Evolutionary conservation across 1,284 basidiomycete genomes (phyloP).

Genomic region (Moesziomyces sp.): DNA sequence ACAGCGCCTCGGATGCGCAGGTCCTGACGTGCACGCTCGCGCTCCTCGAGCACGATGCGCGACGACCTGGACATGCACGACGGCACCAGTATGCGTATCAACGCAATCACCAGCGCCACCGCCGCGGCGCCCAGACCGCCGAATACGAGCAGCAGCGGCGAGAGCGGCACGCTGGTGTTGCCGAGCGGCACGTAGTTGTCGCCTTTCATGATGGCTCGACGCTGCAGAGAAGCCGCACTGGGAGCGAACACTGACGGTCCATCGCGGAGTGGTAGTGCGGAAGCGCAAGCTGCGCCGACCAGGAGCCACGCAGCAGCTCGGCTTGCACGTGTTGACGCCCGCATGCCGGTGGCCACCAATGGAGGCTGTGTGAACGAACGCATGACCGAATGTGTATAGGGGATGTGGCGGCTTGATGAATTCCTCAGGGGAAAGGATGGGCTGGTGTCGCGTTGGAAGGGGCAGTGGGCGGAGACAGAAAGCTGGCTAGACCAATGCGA

Average conservation of each 20-base stretch:
- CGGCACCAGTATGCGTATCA: constrained; percentile 31
- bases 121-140: constrained; percentile 27
- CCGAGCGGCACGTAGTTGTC: constrained; percentile 44
- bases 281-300: constrained; percentile 14
- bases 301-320: constrained; percentile 18
- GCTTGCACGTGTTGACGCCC: constrained; percentile 3
- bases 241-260: constrained; percentile 28
- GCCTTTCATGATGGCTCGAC: constrained; percentile 51
- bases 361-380: background rate
- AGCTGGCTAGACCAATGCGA: background rate
- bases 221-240: constrained; percentile 25
- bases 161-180: constrained; percentile 35
- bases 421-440: background rate
- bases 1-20: constrained; percentile 35
- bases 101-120: constrained; percentile 14
- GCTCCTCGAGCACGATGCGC: constrained; percentile 39
- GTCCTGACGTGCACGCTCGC: constrained; percentile 38
- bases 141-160: constrained; percentile 40
- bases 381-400: background rate
- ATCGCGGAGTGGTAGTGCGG: constrained; percentile 21
- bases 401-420: background rate
- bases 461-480: no score
- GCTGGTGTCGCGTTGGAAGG: background rate
- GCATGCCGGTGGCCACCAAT: background rate
- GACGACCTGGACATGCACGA: constrained; percentile 39